These are phyloP conservation scores for Mrakia gelida DNA, from an alignment of 768 basidiomycete genomes.

Conservation along the genomic window DNA sequence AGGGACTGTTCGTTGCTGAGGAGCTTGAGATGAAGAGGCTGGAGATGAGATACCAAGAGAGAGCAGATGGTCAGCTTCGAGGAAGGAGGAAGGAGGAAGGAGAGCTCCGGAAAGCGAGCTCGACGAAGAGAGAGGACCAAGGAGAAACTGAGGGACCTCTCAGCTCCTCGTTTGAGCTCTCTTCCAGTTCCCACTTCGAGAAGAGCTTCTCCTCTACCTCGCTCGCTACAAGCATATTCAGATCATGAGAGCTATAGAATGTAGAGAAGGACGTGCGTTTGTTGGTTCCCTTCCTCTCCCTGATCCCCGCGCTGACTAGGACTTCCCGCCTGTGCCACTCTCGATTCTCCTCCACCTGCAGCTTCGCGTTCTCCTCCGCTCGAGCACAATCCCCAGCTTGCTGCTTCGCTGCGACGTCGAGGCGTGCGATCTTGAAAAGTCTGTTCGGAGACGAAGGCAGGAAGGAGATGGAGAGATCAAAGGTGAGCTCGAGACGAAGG, in stretches of 20 bases:
- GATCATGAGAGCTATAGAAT: neutral
- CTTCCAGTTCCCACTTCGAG: neutral
- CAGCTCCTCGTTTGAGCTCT: neutral
- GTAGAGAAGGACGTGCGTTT: neutral
- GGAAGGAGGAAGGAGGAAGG: neutral
- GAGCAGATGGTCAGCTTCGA: neutral
- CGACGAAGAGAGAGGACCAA: neutral
- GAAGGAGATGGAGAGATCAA: neutral
- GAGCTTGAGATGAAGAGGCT: neutral
- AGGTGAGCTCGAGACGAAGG: neutral
- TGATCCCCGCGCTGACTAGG: neutral
- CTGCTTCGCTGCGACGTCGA: constrained; percentile 6
- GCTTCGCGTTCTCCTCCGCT: constrained; percentile 3
- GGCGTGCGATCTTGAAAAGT: constrained; percentile 16
- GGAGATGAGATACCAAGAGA: neutral
- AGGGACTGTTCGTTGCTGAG: neutral
- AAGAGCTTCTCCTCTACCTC: neutral
- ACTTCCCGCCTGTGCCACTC: constrained; percentile 10
- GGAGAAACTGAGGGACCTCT: neutral
- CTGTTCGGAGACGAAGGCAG: neutral
- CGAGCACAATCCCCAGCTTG: neutral
- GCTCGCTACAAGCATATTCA: neutral
- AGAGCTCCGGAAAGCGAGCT: neutral
- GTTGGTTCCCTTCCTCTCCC: neutral
- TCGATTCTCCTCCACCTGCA: neutral